Percentiles rank a stretch among this genome's conserved stretches.
Evolutionary conservation across 2,329 filamentous ascomycete genomes (phyloP).

Genomic region (Rhytidhysteron rufulum): DNA sequence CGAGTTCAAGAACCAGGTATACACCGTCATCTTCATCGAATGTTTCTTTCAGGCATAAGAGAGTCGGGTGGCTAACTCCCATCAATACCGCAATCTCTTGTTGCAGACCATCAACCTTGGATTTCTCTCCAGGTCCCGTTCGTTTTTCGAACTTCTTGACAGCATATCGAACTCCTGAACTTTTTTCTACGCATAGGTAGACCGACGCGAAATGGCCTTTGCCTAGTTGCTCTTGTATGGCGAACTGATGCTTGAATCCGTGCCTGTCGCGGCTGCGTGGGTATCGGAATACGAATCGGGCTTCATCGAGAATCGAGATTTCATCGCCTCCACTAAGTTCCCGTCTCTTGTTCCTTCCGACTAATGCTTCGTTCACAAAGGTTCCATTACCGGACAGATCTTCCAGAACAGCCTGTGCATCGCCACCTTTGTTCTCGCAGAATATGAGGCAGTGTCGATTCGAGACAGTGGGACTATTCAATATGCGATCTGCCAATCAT

Average conservation of each 20-base stretch:
- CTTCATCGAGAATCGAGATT: slow-evolving; percentile 79
- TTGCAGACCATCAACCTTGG: slow-evolving; percentile 80
- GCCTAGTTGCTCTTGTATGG: slow-evolving; percentile 76
- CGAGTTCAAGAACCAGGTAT: slow-evolving; percentile 87
- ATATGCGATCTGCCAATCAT: slow-evolving; percentile 57
- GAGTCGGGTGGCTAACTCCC: slow-evolving; percentile 92
- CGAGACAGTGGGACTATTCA: slow-evolving; percentile 77
- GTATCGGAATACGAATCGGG: slow-evolving; percentile 88
- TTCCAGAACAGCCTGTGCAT: slow-evolving; percentile 70
- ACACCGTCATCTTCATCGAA: slow-evolving; percentile 90
- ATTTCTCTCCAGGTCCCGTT: slow-evolving; percentile 73
- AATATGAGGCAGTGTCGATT: slow-evolving; percentile 78
- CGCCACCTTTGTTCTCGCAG: slow-evolving; percentile 56
- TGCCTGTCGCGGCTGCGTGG: slow-evolving; percentile 59
- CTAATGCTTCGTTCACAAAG: slow-evolving; percentile 85
- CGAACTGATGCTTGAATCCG: slow-evolving; percentile 82
- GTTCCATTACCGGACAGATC: slow-evolving; percentile 96
- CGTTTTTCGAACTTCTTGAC: slow-evolving; percentile 94
- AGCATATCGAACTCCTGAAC: slow-evolving; percentile 75
- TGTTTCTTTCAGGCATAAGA: slow-evolving; percentile 90
- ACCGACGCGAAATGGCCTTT: slow-evolving; percentile 96
- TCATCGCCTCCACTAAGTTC: slow-evolving; percentile 89
- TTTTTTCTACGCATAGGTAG: slow-evolving; percentile 83
- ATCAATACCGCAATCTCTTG: slow-evolving; percentile 96
- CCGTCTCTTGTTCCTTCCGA: slow-evolving; percentile 87